Percentiles rank a stretch among this genome's conserved stretches.
Conservation (phyloP, 2,329 filamentous ascomycete genomes). For the Acrodontium crateriforme region DNA sequence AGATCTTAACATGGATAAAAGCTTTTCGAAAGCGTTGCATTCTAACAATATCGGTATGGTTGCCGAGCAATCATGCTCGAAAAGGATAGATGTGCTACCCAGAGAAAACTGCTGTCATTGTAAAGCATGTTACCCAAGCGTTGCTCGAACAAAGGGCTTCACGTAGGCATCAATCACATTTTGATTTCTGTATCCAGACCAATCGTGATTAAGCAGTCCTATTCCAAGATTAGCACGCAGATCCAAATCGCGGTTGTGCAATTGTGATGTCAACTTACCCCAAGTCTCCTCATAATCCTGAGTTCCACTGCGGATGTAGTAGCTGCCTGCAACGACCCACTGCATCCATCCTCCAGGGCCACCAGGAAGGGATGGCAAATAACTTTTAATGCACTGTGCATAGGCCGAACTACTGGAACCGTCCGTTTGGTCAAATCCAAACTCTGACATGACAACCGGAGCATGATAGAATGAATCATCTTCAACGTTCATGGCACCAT, state of each 20-base stretch:
- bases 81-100: too few relatives aligned
- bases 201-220: conserved; percentile 41
- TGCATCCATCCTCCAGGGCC: conserved; percentile 41
- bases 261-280: conserved; percentile 18
- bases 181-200: conserved; percentile 26
- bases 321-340: conserved; percentile 40
- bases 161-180: conserved; percentile 8
- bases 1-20: too few relatives aligned
- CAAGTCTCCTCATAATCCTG: conserved; percentile 46
- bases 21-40: too few relatives aligned
- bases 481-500: conserved; percentile 34
- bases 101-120: too few relatives aligned
- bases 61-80: too few relatives aligned
- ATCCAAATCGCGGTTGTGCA: background rate
- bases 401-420: conserved; percentile 37
- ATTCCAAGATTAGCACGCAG: background rate
- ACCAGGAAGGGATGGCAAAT: conserved; percentile 30
- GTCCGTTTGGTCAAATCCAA: conserved; percentile 39
- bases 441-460: conserved; percentile 41
- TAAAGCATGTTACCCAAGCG: conserved; percentile 3
- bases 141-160: conserved; percentile 9
- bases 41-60: too few relatives aligned
- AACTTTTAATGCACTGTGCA: conserved; percentile 37
- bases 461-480: conserved; percentile 16
- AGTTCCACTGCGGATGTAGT: conserved; percentile 40